Conservation (phyloP, 2,329 filamentous ascomycete genomes). For the Ascochyta lentis region DNA sequence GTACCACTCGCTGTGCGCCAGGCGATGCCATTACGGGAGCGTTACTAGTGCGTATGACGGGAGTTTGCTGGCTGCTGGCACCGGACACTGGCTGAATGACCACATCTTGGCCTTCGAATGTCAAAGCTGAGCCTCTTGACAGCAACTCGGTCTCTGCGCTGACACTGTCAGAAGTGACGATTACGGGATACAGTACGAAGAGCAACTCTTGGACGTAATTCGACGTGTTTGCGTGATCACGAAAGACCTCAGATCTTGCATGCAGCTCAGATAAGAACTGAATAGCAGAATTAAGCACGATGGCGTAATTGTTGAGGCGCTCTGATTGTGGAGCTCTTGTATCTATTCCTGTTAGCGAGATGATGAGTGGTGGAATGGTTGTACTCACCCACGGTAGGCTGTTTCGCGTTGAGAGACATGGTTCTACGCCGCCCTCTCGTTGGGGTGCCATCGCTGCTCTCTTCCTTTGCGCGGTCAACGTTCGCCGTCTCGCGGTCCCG, state of each 20-base stretch:
- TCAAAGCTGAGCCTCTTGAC: constrained; percentile 79
- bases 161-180: constrained; percentile 85
- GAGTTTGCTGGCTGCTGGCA: constrained; percentile 61
- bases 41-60: constrained; percentile 77
- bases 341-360: constrained; percentile 35
- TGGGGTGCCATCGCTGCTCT: constrained; percentile 26
- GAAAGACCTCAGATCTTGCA: constrained; percentile 75
- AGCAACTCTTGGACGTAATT: constrained; percentile 83
- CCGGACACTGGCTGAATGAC: constrained; percentile 78
- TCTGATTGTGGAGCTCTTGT: constrained; percentile 42
- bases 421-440: constrained; percentile 62
- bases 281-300: constrained; percentile 76
- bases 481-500: constrained; percentile 40
- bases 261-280: constrained; percentile 83
- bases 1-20: constrained; percentile 59
- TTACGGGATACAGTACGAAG: constrained; percentile 81
- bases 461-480: constrained; percentile 20
- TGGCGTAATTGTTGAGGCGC: constrained; percentile 62
- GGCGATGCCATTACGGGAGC: constrained; percentile 51
- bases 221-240: constrained; percentile 80
- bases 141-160: constrained; percentile 86
- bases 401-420: constrained; percentile 69
- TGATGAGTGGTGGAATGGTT: fast-evolving
- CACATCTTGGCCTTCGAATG: constrained; percentile 85
- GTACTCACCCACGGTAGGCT: constrained; percentile 48